A percentile compares a stretch with the other conserved stretches of the same genome.
phyloP scores from a whole-genome alignment of 176 grass and related monocot species.

The Zea luxurians region DNA sequence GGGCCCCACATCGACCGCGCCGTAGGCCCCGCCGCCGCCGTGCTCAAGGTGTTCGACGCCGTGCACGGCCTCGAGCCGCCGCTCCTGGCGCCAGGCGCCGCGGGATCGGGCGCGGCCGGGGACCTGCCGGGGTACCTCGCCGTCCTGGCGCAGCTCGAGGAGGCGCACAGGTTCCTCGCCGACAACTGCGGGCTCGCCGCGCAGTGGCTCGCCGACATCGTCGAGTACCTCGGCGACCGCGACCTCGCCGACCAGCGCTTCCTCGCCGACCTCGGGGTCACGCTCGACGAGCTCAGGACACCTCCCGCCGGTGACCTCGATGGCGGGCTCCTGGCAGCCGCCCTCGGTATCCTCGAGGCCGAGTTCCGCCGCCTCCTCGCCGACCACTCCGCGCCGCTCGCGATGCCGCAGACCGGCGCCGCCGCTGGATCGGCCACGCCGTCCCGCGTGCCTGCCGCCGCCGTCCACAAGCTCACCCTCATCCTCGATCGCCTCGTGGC shows the following conservation, averaged over 20 bases:
- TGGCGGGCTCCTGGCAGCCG: conserved; percentile 67
- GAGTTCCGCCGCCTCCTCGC: conserved; percentile 72
- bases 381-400: conserved; percentile 52
- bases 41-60: conserved; percentile 99
- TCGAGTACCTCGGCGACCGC: conserved; percentile 81
- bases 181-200: conserved; percentile 75
- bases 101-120: background rate
- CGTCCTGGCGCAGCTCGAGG: conserved; percentile 71
- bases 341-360: conserved; percentile 63
- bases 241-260: conserved; percentile 80
- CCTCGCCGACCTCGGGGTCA: conserved; percentile 55
- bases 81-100: conserved; percentile 50
- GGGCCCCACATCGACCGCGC: conserved; percentile 86
- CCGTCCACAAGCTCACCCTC: conserved; percentile 57
- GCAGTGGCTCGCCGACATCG: conserved; percentile 88
- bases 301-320: conserved; percentile 53
- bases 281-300: conserved; percentile 45
- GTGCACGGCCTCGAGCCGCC: conserved; percentile 84
- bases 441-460: conserved; percentile 45
- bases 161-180: conserved; percentile 70
- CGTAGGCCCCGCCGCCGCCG: conserved; percentile 72
- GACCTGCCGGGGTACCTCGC: conserved; percentile 63
- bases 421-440: conserved; percentile 28
- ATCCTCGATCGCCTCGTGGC: conserved; percentile 65
- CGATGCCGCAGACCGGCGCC: conserved; percentile 40